Evolutionary conservation across 495 filamentous ascomycete species (phyloP), one percentile per base, ranked within the genome.

Genomic region (Penicillium soppii): DNA sequence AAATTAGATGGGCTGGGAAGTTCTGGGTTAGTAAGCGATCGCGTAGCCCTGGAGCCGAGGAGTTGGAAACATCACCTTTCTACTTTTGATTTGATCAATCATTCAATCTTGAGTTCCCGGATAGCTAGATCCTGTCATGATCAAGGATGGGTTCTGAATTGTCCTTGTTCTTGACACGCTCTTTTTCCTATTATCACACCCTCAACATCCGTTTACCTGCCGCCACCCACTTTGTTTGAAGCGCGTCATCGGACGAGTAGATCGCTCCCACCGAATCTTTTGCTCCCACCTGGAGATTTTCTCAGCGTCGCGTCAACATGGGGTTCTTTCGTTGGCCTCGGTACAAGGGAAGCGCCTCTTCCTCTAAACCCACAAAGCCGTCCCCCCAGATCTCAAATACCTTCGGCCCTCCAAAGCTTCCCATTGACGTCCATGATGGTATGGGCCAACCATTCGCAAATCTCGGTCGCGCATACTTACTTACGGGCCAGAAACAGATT

Each of bases 161-260:
- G 13, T 13, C 16, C 5, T 41, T n/a, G 21, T 41, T 20, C 29
- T 30, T 13, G 8, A 27, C 4, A 4, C 10, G 16, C 13, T 30
- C 35, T 29, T 22, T 39, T 7, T n/a, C 25, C 25, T 16, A 7
- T 27, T 12, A 13, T 12, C 25, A 29, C 35, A 5, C 9, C 22
- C 16, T 12, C 26, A 38, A 49, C 25, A 3, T 23, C 10, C 47
- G 23, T 49, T 21, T 19, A 39, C 20, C 19, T 12, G 4, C 33
- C 16, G 33, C 15, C 44, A 38, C 35, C 17, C 35, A 21, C 9
- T 22, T 26, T 30, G 30, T 27, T 8, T n/a, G 37, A 30, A 41
- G 37, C 47, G 47, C 47, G 47, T 49, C 47, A 49, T 33, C 36
- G 35, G 36, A 49, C 36, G 36, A 49, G 21, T 49, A 49, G 47